Evolutionary conservation across 352 stramenopile genomes (phyloP).

Genomic region (Globisporangium abappressorium): DNA sequence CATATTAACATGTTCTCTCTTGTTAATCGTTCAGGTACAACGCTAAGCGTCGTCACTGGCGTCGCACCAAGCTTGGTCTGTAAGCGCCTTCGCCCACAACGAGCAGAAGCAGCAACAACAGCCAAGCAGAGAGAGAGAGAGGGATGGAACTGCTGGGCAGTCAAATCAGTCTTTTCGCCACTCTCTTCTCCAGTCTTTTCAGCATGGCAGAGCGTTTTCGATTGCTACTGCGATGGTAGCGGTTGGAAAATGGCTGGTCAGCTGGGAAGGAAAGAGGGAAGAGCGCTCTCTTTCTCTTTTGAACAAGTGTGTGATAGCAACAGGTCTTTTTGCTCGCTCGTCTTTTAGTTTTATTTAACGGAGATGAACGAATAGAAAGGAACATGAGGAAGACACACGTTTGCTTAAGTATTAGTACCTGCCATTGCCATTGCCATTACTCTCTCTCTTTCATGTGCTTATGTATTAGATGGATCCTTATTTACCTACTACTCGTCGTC

Average conservation of each 20-base stretch:
- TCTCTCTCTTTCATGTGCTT: neutral
- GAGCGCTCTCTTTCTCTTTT: neutral
- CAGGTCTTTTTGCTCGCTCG: slow-evolving; percentile 10
- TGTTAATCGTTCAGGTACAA: slow-evolving; percentile 91
- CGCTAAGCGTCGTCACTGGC: slow-evolving; percentile 99
- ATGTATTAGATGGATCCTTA: neutral
- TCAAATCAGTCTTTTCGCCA: neutral
- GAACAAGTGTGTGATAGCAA: slow-evolving; percentile 17
- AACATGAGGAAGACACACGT: slow-evolving; percentile 16
- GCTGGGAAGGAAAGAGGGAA: neutral
- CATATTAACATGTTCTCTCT: neutral
- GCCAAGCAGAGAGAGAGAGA: slow-evolving; percentile 5
- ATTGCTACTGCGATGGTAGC: neutral
- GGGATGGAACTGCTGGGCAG: neutral
- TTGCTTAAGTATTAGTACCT: neutral
- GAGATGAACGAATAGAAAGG: slow-evolving; percentile 14
- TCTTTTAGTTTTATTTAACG: slow-evolving; percentile 2
- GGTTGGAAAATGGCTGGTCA: neutral
- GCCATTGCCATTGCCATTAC: neutral
- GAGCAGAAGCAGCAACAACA: slow-evolving; percentile 8
- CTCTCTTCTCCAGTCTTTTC: neutral
- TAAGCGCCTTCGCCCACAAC: slow-evolving; percentile 74
- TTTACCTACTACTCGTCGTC: neutral
- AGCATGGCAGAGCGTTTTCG: neutral
- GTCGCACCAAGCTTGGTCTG: slow-evolving; percentile 99